Conservation (phyloP, 2,329 filamentous ascomycete species). For the Scedosporium dehoogii region DNA sequence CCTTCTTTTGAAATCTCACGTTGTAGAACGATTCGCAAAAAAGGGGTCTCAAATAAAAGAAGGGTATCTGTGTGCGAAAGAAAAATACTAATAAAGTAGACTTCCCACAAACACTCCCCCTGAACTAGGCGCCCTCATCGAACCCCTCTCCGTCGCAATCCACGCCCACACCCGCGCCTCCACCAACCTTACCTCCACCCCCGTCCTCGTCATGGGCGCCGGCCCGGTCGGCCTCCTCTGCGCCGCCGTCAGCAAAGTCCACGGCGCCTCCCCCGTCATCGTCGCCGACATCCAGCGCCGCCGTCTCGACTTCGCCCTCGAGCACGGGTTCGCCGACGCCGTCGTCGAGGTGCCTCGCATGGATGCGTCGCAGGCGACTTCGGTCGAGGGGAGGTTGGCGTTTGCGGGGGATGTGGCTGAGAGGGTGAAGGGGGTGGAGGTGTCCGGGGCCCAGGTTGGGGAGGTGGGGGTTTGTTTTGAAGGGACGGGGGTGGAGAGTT, state of each 20-base stretch:
- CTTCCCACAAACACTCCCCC: conserved; percentile 37
- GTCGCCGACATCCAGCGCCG: conserved; percentile 48
- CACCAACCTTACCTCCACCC: conserved; percentile 25
- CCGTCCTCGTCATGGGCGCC: conserved; percentile 47
- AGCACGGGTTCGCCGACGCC: conserved; percentile 45
- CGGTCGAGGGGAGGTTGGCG: conserved; percentile 40
- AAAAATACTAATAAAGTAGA: conserved; percentile 16
- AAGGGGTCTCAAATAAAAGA: neutral
- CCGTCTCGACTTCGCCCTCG: conserved; percentile 46
- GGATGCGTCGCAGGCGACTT: conserved; percentile 29
- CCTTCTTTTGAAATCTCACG: no score
- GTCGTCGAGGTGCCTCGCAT: conserved; percentile 36
- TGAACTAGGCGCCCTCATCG: conserved; percentile 45
- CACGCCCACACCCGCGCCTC: conserved; percentile 40
- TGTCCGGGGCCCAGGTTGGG: conserved; percentile 37
- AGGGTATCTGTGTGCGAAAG: neutral
- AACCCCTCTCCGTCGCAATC: conserved; percentile 50
- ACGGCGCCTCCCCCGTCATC: conserved; percentile 32
- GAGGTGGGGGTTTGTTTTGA: conserved; percentile 64
- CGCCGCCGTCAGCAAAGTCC: conserved; percentile 45
- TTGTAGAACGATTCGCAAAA: neutral
- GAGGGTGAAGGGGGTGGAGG: conserved; percentile 25
- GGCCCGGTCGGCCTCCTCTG: conserved; percentile 52
- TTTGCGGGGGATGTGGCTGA: conserved; percentile 39
- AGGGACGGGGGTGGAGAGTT: conserved; percentile 70